These are phyloP conservation scores for Exophiala oligosperma DNA, from an alignment of 2,329 filamentous ascomycete genomes.

Conservation along the genomic window DNA sequence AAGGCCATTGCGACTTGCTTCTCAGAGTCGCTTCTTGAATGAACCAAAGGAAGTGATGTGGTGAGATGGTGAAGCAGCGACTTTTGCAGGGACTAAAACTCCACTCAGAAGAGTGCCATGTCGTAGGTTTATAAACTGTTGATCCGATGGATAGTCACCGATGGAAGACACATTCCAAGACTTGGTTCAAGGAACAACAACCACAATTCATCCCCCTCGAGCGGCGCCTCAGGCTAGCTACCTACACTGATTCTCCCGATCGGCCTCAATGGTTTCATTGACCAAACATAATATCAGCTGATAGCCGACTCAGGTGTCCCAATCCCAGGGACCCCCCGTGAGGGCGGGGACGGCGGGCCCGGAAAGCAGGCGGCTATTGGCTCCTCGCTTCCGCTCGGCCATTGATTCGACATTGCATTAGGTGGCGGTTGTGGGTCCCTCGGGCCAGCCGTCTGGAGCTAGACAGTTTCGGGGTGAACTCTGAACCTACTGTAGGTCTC, in stretches of 20 bases:
- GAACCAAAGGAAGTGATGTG: conserved; percentile 3
- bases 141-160: conserved; percentile 2
- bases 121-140: conserved; percentile 6
- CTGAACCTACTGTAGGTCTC: not conserved
- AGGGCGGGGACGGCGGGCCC: conserved; percentile 1
- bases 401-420: conserved; percentile 4
- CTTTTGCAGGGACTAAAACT: conserved; percentile 4
- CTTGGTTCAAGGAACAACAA: conserved; percentile 3
- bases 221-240: not conserved
- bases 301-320: conserved; percentile 3
- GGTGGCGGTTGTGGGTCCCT: conserved; percentile 6
- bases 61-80: conserved; percentile 4
- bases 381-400: conserved; percentile 1
- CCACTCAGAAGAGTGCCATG: conserved; percentile 5
- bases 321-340: not conserved
- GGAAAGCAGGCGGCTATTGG: not conserved
- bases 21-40: conserved; percentile 5
- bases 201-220: conserved; percentile 4
- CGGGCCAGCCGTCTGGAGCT: not conserved
- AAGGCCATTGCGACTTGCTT: conserved; percentile 2
- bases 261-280: conserved; percentile 2
- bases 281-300: conserved; percentile 1
- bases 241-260: conserved; percentile 4
- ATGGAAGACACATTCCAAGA: conserved; percentile 2
- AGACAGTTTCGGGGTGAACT: not conserved